Evolutionary conservation across 2,329 filamentous ascomycete genomes (phyloP).

Genomic region (Penicillium sp.): DNA sequence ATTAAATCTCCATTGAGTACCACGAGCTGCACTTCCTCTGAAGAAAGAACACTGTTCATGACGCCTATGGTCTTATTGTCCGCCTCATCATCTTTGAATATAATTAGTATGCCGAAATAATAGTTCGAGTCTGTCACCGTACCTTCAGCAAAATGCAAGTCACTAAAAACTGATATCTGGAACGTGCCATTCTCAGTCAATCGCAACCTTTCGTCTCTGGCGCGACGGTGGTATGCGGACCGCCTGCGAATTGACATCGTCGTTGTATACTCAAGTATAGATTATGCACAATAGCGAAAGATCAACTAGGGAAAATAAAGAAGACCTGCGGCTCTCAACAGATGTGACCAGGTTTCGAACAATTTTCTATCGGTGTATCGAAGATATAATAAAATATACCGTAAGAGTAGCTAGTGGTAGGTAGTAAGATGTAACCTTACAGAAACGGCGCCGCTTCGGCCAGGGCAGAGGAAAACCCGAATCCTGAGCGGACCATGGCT

Average conservation of each 20-base stretch:
- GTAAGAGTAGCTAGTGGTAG: neutral
- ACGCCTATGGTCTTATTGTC: conserved; percentile 60
- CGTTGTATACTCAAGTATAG: neutral
- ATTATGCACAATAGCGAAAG: neutral
- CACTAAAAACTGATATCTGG: conserved; percentile 62
- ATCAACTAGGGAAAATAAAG: neutral
- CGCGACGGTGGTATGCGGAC: neutral
- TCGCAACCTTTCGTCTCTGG: conserved; percentile 3
- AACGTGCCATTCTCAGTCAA: conserved; percentile 39
- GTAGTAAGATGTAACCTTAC: conserved; percentile 4
- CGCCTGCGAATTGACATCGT: neutral
- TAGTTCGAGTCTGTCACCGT: conserved; percentile 44
- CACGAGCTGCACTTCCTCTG: conserved; percentile 60
- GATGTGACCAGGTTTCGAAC: neutral
- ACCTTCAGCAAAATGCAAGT: conserved; percentile 72
- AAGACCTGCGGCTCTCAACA: neutral
- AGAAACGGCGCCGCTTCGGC: neutral
- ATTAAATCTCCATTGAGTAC: conserved; percentile 72
- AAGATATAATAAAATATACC: neutral
- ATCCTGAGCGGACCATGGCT: neutral
- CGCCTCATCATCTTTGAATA: conserved; percentile 32
- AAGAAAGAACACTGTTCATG: conserved; percentile 58
- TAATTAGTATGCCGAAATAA: conserved; percentile 35
- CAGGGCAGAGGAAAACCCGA: neutral
- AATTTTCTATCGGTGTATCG: neutral